Evolutionary conservation across 208 protist genomes (phyloP).

Genomic region (Wallacemonas sp.): DNA sequence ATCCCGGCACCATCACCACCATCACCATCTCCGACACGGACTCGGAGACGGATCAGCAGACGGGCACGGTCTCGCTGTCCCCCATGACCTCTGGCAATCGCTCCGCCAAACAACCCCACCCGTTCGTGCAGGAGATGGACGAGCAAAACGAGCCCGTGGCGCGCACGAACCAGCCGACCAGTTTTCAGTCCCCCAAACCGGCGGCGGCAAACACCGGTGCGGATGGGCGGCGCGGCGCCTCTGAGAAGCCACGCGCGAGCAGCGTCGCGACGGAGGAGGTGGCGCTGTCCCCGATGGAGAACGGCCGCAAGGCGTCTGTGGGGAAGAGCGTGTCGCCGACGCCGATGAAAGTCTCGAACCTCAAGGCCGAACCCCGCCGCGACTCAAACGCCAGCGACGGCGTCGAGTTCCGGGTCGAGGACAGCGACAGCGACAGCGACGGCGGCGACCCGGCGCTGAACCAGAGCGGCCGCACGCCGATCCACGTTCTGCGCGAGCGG

Average conservation of each 20-base stretch:
- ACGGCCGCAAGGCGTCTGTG: not conserved
- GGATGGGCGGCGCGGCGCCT: not conserved
- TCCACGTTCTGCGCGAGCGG: slow-evolving; percentile 27
- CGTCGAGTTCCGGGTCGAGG: slow-evolving; percentile 6
- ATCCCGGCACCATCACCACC: slow-evolving; percentile 17
- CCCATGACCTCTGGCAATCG: slow-evolving; percentile 21
- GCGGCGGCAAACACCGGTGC: not conserved
- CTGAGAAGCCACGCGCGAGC: not conserved
- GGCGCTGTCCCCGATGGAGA: not conserved
- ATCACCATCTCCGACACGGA: slow-evolving; percentile 31
- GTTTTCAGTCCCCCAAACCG: not conserved
- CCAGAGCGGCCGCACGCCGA: slow-evolving; percentile 20
- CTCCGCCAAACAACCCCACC: slow-evolving; percentile 4
- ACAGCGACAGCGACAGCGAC: slow-evolving; percentile 6
- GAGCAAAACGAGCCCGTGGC: slow-evolving; percentile 19
- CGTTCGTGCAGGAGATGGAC: slow-evolving; percentile 1
- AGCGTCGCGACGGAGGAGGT: slow-evolving; percentile 1
- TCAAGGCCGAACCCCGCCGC: not conserved
- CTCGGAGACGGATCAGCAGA: slow-evolving; percentile 18
- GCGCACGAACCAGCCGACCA: slow-evolving; percentile 19
- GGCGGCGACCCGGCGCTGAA: slow-evolving; percentile 11
- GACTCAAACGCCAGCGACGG: slow-evolving; percentile 8
- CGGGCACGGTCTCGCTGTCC: slow-evolving; percentile 17
- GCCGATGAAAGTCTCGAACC: no score
- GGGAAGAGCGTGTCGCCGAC: not conserved